Evolutionary conservation across 2,329 filamentous ascomycete genomes (phyloP), one percentile per base, ranked within the genome.

Genomic region (Thielaviopsis punctulata): DNA sequence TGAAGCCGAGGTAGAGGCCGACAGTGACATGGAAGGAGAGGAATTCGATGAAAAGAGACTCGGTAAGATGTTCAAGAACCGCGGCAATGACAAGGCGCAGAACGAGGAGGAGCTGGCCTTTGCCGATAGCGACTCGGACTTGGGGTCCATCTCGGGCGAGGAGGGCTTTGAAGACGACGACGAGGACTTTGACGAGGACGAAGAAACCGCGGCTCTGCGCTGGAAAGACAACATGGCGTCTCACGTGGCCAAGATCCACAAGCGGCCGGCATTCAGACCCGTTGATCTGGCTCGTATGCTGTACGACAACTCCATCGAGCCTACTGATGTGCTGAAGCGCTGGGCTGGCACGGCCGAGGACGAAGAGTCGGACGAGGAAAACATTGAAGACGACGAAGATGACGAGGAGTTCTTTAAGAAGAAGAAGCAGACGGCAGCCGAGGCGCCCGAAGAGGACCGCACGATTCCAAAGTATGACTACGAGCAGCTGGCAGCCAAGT

Each of bases 121-220:
- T 69, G 92, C 92, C 13, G 92, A 98, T 62, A 95, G 87, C 61
- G 93, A 98, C 65, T 98, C 92, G 0, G 93, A 98, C 63, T 73
- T 98, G 4, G 92, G 92, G 6, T 95, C 90, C 3, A 67, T 95
- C 57, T 94, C 86, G 8, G 70, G 67, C 1, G 68, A 69, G 5
- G 73, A 76, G 2, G 69, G 70, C 1, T n/a, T n/a, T n/a, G 66
- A 65, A 0, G 68, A 69, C 3, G 68, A 67, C 0, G 69, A 68
- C 10, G 67, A 71, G 0, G 68, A 69, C 19, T 66, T 69, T 0
- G 73, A 77, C n/a, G 76, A 77, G n/a, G 76, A 76, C 18, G 84
- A 86, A 50, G 86, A 90, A 47, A 82, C 84, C 39, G 83, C 81
- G 13, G 81, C 75, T 2, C 60, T 86, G 21, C 76, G 80, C 45